These are phyloP conservation scores for Trametes sanguinea DNA, from an alignment of 768 basidiomycete genomes.

Conservation along the genomic window DNA sequence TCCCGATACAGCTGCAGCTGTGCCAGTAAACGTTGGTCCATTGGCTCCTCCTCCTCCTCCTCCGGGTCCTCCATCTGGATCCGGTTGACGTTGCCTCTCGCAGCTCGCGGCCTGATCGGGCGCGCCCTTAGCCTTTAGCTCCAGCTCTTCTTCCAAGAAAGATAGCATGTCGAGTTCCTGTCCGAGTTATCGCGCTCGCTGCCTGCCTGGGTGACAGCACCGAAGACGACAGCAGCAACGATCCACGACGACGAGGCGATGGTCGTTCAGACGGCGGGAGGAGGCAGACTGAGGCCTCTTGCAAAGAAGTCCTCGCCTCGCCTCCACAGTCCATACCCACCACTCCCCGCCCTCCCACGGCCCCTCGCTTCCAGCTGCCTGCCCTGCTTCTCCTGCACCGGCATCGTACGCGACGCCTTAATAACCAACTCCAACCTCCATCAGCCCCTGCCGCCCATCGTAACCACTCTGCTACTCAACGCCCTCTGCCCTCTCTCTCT, in stretches of 20 bases:
- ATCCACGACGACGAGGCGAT: neutral
- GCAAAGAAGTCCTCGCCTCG: neutral
- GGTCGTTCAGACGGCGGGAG: neutral
- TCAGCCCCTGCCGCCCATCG: neutral
- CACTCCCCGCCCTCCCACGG: constrained; percentile 9
- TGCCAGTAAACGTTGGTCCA: neutral
- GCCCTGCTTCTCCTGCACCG: constrained; percentile 9
- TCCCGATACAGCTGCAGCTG: no score
- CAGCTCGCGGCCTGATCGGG: constrained; percentile 10
- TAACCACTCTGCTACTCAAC: neutral
- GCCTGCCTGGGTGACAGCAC: no score
- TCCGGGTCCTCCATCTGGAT: constrained; percentile 9
- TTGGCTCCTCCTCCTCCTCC: neutral
- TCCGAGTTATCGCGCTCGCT: neutral
- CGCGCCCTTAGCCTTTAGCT: neutral
- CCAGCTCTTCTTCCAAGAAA: neutral
- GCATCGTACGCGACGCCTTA: constrained; percentile 9
- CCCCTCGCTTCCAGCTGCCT: constrained; percentile 8
- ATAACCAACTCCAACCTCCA: neutral
- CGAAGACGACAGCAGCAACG: no score
- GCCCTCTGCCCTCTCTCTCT: neutral
- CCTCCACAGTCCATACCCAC: neutral
- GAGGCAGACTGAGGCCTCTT: neutral
- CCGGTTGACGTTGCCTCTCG: constrained; percentile 17
- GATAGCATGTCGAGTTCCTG: neutral